These are phyloP conservation scores for Xylogone sp. DNA, from an alignment of 2,329 filamentous ascomycete genomes.

Conservation along the genomic window DNA sequence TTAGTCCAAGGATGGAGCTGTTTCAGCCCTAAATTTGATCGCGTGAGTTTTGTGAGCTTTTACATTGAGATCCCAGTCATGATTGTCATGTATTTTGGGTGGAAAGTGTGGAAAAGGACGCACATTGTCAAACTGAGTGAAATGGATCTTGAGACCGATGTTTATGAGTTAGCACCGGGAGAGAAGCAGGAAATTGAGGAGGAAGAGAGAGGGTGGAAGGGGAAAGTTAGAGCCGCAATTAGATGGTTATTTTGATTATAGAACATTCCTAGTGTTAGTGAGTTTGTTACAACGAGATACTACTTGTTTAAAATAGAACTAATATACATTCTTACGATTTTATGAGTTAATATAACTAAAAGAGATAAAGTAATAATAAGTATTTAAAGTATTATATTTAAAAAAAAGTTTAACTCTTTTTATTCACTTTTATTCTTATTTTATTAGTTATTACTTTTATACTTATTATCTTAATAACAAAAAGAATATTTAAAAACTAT, in stretches of 20 bases:
- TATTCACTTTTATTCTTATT: no score
- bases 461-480: no score
- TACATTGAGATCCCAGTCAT: constrained; percentile 62
- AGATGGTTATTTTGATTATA: constrained; percentile 24
- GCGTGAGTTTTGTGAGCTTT: constrained; percentile 58
- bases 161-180: constrained; percentile 26
- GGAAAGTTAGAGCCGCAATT: constrained; percentile 20
- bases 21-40: constrained; percentile 55
- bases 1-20: constrained; percentile 61
- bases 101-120: constrained; percentile 49
- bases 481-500: no score
- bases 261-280: no score
- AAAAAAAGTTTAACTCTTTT: no score
- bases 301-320: no score
- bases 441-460: no score
- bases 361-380: no score
- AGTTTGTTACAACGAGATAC: no score
- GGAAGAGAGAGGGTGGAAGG: constrained; percentile 21
- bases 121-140: constrained; percentile 38
- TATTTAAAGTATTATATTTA: no score
- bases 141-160: constrained; percentile 50
- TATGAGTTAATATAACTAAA: no score
- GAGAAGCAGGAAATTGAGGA: constrained; percentile 23
- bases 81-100: constrained; percentile 48
- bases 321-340: no score